These are phyloP conservation scores for Acidiella bohemica DNA, from an alignment of 495 filamentous ascomycete species.

Conservation along the genomic window DNA sequence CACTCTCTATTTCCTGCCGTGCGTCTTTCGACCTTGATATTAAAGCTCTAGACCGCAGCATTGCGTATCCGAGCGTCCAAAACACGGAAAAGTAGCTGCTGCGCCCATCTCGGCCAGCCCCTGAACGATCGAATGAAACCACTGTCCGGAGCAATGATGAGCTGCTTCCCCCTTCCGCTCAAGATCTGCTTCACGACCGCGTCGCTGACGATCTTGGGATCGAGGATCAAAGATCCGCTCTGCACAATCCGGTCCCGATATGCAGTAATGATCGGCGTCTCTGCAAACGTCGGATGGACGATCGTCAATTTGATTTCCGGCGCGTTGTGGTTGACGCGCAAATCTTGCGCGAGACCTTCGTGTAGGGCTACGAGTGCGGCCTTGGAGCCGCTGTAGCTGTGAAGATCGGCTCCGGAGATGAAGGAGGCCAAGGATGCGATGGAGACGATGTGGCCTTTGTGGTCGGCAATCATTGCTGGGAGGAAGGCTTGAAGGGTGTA, in stretches of 20 bases:
- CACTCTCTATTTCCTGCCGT: too few species aligned
- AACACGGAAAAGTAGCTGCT: slow-evolving; percentile 10
- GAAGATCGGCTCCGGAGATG: slow-evolving; percentile 35
- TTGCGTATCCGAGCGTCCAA: too few species aligned
- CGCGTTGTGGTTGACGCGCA: slow-evolving; percentile 24
- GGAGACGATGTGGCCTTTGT: slow-evolving; percentile 48
- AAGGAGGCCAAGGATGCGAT: slow-evolving; percentile 45
- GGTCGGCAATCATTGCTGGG: slow-evolving; percentile 43
- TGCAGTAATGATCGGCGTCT: slow-evolving; percentile 18
- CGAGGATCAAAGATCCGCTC: slow-evolving; percentile 11
- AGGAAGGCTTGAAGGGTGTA: slow-evolving; percentile 46
- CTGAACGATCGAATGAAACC: slow-evolving; percentile 2
- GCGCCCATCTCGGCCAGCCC: slow-evolving; percentile 21
- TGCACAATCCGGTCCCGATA: slow-evolving; percentile 13
- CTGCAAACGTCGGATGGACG: slow-evolving; percentile 28
- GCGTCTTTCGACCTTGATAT: too few species aligned
- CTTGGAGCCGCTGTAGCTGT: slow-evolving; percentile 45
- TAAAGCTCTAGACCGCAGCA: too few species aligned
- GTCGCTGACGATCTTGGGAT: slow-evolving; percentile 19
- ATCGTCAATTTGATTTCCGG: slow-evolving; percentile 26
- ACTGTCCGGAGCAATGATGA: slow-evolving; percentile 13
- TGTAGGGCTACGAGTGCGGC: slow-evolving; percentile 44
- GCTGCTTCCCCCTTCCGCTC: slow-evolving; percentile 14
- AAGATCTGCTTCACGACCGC: slow-evolving; percentile 22
- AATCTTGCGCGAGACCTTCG: slow-evolving; percentile 27